Percentiles rank a stretch among this genome's conserved stretches.
These are phyloP conservation scores for Melaleuca quinquenervia DNA, from an alignment of 345 rosid species.

Conservation along the genomic window DNA sequence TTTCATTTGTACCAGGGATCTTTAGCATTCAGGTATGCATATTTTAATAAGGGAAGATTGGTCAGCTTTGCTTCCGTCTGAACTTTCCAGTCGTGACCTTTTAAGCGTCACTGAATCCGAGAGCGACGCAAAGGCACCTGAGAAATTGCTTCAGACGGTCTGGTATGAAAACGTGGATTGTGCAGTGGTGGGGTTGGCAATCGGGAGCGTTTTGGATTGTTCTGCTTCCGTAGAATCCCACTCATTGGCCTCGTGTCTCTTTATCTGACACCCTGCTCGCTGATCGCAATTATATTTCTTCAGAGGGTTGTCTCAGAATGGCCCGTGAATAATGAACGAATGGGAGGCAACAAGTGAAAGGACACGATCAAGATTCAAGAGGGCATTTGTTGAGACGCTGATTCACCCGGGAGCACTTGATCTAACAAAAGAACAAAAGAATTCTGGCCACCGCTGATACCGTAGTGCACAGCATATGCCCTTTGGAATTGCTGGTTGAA, in stretches of 20 bases:
- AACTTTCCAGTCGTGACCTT: neutral
- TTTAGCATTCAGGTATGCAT: neutral
- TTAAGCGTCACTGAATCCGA: neutral
- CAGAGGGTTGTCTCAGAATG: neutral
- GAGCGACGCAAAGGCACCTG: neutral
- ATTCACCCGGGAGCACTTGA: neutral
- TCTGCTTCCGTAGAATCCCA: neutral
- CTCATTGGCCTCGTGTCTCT: neutral
- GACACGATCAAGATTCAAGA: neutral
- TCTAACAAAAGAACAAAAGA: neutral
- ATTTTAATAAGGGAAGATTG: neutral
- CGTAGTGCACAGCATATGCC: neutral
- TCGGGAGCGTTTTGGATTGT: neutral
- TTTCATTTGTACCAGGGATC: neutral
- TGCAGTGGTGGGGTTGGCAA: neutral
- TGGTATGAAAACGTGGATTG: neutral
- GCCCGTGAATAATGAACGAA: neutral
- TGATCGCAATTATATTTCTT: neutral
- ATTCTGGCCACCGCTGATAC: neutral
- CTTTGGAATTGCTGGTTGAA: neutral
- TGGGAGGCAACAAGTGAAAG: neutral
- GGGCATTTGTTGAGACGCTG: neutral
- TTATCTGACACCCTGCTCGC: constrained; percentile 1
- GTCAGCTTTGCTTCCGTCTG: neutral
- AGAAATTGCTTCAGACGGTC: neutral